Conservation (phyloP, 306 rosid species). For the Cucurbita maxima region DNA sequence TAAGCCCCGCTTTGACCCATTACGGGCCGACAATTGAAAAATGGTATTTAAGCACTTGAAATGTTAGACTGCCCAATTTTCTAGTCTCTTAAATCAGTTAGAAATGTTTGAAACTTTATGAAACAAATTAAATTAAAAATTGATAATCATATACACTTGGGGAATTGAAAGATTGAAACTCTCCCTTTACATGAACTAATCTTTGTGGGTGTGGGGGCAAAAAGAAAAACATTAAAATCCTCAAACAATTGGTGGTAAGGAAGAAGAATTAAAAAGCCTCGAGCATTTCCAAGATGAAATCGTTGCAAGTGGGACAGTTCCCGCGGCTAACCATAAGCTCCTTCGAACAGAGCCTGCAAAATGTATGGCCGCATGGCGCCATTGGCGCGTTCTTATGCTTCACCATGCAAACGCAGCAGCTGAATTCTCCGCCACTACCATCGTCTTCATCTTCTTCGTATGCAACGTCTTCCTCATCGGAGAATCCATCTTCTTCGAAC, state of each 20-base stretch:
- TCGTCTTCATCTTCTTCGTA: conserved; percentile 7
- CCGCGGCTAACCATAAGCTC: conserved; percentile 62
- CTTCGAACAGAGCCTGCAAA: conserved; percentile 77
- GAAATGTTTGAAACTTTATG: too few species aligned
- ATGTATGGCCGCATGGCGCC: conserved; percentile 59
- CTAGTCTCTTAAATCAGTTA: too few species aligned
- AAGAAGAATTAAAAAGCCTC: conserved; percentile 37
- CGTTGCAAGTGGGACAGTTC: conserved; percentile 67
- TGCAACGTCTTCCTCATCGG: background rate
- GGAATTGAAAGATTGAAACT: background rate
- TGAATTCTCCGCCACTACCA: conserved; percentile 23
- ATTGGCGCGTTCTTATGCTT: conserved; percentile 55
- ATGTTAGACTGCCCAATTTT: too few species aligned
- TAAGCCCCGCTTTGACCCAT: too few species aligned
- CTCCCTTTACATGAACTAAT: background rate
- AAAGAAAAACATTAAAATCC: background rate
- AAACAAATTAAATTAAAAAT: too few species aligned
- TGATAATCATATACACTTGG: too few species aligned
- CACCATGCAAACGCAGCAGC: conserved; percentile 76
- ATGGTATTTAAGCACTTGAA: too few species aligned
- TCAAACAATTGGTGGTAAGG: background rate
- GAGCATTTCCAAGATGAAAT: conserved; percentile 62
- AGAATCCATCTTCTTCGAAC: conserved; percentile 2
- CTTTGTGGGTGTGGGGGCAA: background rate
- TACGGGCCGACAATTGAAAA: too few species aligned